Base-by-base conservation (phyloP, 306 rosid genomes). In the Canavalia gladiata region DNA sequence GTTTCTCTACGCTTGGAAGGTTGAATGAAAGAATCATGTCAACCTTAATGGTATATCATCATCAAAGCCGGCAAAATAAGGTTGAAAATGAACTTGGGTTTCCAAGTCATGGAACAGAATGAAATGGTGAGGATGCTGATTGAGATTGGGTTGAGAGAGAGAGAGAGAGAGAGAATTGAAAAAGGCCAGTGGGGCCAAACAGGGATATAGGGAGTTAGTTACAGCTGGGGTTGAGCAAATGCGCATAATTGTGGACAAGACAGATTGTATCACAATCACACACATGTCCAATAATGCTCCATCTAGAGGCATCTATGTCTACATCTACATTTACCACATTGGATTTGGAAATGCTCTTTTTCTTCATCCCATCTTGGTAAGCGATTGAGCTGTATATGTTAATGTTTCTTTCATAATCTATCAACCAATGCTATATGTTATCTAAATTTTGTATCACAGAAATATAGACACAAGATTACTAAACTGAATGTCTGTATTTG, bases 1-100 rank as follows among this genome's bases (percentile, higher is more conserved):
- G 89, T 92, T 92, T 90, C 91, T 94, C 52, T 92, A 90, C 86
- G 98, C 98, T 85, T 94, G 98, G 98, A 92, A 90, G 70, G 90
- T 84, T 62, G 98, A 92, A 68, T 91, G 85, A 88, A 41, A 68
- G 57, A 39, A 37, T 29, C 55, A 75, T 67, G 64, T 47, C 4
- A 66, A 59, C n/a, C 4, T 1, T 47, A 47, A 63, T 55, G 50
- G 28, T 0, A 37, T 13, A 81, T 66, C 86, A 54, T 57, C 80
- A 77, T 47, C 81, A 72, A 41, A 55, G 79, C 70, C 60, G 54
- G 86, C 78, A 81, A 70, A 86, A 82, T 82, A 81, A 85, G 86
- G 86, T 84, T 80, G 81, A 72, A 70, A 83, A 87, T 74, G 51
- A 80, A 79, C 60, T 60, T 56, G 75, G 76, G 86, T 79, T 67